Base-by-base conservation (phyloP, 2,329 filamentous ascomycete species). In the Dothideomycetes sp. region DNA sequence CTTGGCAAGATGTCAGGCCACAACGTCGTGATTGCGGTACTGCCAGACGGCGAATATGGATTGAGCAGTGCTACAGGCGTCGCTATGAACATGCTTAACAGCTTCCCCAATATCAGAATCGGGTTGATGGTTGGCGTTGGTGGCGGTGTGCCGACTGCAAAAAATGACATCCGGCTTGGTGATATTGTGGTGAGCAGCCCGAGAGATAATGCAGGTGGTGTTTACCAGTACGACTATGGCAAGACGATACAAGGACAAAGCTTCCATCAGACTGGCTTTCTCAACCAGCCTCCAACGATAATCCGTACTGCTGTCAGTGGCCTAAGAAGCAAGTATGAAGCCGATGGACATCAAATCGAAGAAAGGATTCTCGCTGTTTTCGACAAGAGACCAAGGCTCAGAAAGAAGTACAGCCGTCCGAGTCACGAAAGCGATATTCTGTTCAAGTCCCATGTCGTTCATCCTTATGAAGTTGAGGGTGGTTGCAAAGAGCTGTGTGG, bases 21-120 rank as follows among this genome's bases (percentile, higher is more conserved):
- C 36, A 58, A 59, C 43, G 50, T 62, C 16, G 54, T 61, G 12
- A 49, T 63, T 22, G 54, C 52, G 3, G 41, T 45, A 16, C 33
- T 53, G 12, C 51, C 53, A 3, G 25, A 31, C 8, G 45, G 45
- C 3, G 45, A 50, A 23, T 50, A 51, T 17, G 53, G 52, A 5
- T 45, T 24, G 5, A 18, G 20, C 4, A 43, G 48, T 33, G 51
- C 52, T 9, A 46, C 53, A 27, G 42, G 8, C 11, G 52, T 51
- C 4, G 51, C 51, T 16, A 45, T 15, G 22, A 42, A 48, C 25
- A 47, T 53, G 45, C 19, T 47, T 1, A 44, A 43, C 16, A 48
- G 19, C 20, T 52, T 53, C 28, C 34, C 27, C 6, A 37, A 43
- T 6, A 44, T 51, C 25, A 45, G 34, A 19, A 17, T 48, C 18